These are phyloP conservation scores for Mycena vitilis DNA, from an alignment of 768 basidiomycete species.

Conservation along the genomic window DNA sequence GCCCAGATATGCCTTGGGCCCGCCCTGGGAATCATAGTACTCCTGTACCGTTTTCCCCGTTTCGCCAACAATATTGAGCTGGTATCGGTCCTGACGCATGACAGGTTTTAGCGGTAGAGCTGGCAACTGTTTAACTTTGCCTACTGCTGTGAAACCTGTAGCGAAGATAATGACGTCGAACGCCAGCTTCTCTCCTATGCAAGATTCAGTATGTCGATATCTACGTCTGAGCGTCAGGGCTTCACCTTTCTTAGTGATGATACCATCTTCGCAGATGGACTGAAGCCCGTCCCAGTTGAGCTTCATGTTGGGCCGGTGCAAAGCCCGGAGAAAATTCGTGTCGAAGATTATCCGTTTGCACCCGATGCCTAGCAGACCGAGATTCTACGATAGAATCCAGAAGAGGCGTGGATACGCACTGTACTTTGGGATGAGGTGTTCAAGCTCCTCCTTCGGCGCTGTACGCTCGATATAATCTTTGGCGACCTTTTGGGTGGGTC, in stretches of 20 bases:
- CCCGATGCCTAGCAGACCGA: constrained; percentile 52
- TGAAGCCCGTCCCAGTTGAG: constrained; percentile 58
- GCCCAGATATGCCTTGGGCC: constrained; percentile 58
- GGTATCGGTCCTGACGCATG: constrained; percentile 47
- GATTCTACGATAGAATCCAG: neutral
- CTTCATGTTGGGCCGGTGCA: constrained; percentile 60
- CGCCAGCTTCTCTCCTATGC: constrained; percentile 45
- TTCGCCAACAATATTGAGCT: constrained; percentile 46
- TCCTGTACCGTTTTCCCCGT: constrained; percentile 48
- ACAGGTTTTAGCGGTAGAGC: neutral
- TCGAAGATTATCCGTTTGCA: constrained; percentile 68
- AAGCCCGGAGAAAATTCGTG: constrained; percentile 56
- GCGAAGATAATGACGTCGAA: constrained; percentile 57
- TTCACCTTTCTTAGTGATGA: constrained; percentile 54
- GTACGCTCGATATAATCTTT: constrained; percentile 49
- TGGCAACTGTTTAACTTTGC: neutral
- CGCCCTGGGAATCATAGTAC: constrained; percentile 52
- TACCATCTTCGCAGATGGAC: constrained; percentile 53
- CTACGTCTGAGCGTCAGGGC: neutral
- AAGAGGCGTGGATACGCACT: constrained; percentile 44
- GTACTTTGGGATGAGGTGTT: constrained; percentile 60
- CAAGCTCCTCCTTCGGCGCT: constrained; percentile 59
- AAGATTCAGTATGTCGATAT: neutral
- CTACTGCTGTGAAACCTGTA: constrained; percentile 50
- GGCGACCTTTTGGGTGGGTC: constrained; percentile 32